Evolutionary conservation across 805 yeast species (phyloP).

Genomic region (Metschnikowia drakensbergensis): DNA sequence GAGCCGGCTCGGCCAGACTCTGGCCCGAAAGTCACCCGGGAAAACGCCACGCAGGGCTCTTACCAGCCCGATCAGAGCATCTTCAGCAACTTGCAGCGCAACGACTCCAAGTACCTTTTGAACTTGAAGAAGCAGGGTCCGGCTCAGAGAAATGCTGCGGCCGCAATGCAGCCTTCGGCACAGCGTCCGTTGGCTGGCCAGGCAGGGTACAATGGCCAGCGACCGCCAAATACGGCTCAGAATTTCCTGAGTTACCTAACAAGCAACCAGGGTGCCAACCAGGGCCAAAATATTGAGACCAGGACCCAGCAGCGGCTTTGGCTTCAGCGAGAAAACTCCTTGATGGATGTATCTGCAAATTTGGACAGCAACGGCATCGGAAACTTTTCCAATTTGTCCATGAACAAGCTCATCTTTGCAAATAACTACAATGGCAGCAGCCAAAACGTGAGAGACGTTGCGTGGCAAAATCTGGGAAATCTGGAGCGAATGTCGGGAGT

Average conservation of each 20-base stretch:
- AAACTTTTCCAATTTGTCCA: conserved; percentile 38
- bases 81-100: conserved; percentile 39
- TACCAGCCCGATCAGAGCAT: conserved; percentile 43
- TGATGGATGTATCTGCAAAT: conserved; percentile 49
- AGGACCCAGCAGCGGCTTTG: conserved; percentile 82
- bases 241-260: conserved; percentile 37
- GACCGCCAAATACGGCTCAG: conserved; percentile 1
- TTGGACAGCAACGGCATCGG: conserved; percentile 28
- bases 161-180: background rate
- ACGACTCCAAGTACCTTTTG: conserved; percentile 32
- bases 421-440: conserved; percentile 24
- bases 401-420: conserved; percentile 39
- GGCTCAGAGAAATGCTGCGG: background rate
- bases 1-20: conserved; percentile 12
- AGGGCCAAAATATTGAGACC: conserved; percentile 39
- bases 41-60: conserved; percentile 31
- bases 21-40: conserved; percentile 31
- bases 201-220: background rate
- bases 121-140: conserved; percentile 21
- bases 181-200: conserved; percentile 4
- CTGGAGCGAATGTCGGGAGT: background rate
- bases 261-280: conserved; percentile 4
- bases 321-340: conserved; percentile 74
- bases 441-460: conserved; percentile 11
- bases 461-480: conserved; percentile 2